A percentile compares a stretch with the other conserved stretches of the same genome.
Evolutionary conservation across 164 flowering plant genomes (phyloP).

Genomic region (Houttuynia cordata): DNA sequence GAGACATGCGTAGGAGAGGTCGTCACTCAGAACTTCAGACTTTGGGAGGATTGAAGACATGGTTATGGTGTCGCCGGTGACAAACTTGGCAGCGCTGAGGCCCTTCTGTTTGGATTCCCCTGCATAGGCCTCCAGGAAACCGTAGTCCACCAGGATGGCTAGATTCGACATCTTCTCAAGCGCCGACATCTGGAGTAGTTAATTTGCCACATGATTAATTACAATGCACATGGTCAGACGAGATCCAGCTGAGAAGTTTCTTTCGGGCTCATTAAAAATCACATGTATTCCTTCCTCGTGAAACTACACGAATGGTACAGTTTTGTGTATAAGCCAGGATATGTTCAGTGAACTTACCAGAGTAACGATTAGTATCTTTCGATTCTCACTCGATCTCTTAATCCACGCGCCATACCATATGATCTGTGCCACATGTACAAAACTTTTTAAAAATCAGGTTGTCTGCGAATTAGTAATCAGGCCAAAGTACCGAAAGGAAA

Average conservation of each 20-base stretch:
- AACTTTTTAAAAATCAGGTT: not conserved
- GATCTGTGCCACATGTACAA: constrained; percentile 18
- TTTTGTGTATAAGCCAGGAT: too few relatives aligned
- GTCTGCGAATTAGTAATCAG: not conserved
- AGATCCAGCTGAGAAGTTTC: too few relatives aligned
- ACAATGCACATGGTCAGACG: too few relatives aligned
- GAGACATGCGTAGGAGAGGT: constrained; percentile 26
- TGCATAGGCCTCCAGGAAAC: constrained; percentile 42
- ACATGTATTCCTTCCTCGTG: too few relatives aligned
- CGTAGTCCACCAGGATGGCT: constrained; percentile 33
- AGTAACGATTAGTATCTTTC: constrained; percentile 17
- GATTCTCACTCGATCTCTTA: constrained; percentile 27
- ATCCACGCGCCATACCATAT: constrained; percentile 70
- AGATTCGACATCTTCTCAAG: constrained; percentile 22
- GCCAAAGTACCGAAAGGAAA: not conserved
- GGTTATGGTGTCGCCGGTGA: constrained; percentile 32
- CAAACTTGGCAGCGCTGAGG: constrained; percentile 26
- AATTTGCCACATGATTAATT: too few relatives aligned
- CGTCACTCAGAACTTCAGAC: constrained; percentile 4
- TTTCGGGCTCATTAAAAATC: too few relatives aligned
- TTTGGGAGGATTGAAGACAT: constrained; percentile 14
- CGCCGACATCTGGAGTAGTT: constrained; percentile 22
- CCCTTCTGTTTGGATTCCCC: constrained; percentile 44
- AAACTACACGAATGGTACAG: too few relatives aligned
- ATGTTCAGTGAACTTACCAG: constrained; percentile 25